Evolutionary conservation across 2,329 filamentous ascomycete genomes (phyloP).

Genomic region (Colletotrichum cuscutae): DNA sequence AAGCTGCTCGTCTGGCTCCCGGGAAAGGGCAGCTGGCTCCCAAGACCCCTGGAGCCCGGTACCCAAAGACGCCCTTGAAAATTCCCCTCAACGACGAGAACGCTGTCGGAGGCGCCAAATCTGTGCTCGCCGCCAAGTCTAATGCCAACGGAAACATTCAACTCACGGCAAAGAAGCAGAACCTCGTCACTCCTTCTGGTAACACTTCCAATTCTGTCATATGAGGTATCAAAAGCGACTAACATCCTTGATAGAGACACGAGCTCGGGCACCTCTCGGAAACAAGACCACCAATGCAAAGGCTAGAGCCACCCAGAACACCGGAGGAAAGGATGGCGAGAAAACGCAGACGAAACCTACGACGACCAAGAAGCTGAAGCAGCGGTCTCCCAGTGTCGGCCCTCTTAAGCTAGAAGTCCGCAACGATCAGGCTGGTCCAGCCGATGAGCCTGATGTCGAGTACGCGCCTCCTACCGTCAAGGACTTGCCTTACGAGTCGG

Average conservation of each 20-base stretch:
- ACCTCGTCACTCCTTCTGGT: constrained; percentile 36
- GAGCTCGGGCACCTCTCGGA: constrained; percentile 83
- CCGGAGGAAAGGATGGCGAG: constrained; percentile 72
- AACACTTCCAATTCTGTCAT: constrained; percentile 16
- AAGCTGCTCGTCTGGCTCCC: constrained; percentile 33
- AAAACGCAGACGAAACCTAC: constrained; percentile 70
- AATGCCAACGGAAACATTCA: constrained; percentile 55
- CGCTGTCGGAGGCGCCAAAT: constrained; percentile 70
- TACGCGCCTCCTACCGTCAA: constrained; percentile 83
- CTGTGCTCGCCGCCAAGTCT: constrained; percentile 63
- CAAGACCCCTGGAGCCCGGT: constrained; percentile 82
- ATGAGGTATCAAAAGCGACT: constrained; percentile 22
- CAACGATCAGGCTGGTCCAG: constrained; percentile 57
- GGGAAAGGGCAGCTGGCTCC: constrained; percentile 60
- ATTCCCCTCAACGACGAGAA: constrained; percentile 88
- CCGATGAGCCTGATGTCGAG: constrained; percentile 81
- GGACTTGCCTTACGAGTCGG: constrained; percentile 75
- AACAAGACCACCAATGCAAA: constrained; percentile 98
- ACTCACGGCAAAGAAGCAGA: constrained; percentile 29
- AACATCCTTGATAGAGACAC: constrained; percentile 59
- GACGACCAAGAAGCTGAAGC: constrained; percentile 69
- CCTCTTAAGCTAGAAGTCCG: constrained; percentile 72
- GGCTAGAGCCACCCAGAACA: constrained; percentile 73
- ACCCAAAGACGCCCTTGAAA: constrained; percentile 85
- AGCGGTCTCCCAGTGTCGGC: constrained; percentile 62